Base-by-base conservation (phyloP, 352 stramenopile genomes). In the Globisporangium barbulae region DNA sequence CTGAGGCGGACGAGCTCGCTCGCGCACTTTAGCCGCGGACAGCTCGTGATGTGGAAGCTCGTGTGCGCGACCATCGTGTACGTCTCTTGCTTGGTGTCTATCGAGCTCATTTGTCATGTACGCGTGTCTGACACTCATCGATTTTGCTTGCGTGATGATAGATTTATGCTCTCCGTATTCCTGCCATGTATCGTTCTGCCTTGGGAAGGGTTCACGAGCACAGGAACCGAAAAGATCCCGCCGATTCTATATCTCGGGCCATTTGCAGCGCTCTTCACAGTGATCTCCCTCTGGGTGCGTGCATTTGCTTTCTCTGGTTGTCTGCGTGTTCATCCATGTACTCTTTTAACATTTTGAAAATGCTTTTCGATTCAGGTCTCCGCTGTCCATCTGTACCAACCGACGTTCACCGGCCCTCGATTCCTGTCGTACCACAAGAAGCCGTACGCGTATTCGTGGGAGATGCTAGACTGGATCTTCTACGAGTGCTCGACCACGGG, bases 391-490 rank as follows among this genome's bases (percentile, higher is more conserved):
- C 47, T 80, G 62, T 84, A 86, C 61, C 75, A 84, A 64, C 69
- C 76, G 10, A 79, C 76, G 25, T 81, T 88, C 31, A 80, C 84
- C 44, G 73, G 76, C 21, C 77, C 80, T 50, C 80, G 74, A n/a
- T 79, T 88, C 45, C 49, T 88, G 55, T 71, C 84, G 54, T 74
- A 85, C 53, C 76, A 81, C 22, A 78, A 76, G 61, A 73, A 73
- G 7, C 74, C 79, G 41, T 74, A 71, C n/a, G 65, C 74, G 25
- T 81, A 68, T 28, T 89, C 80, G 42, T 88, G 78, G 80, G 78
- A 88, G 39, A 84, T 88, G 59, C 56, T 89, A 30, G 80, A 88
- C 61, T 87, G 78, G 78, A 75, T 89, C 42, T 80, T 88, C 47
- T 85, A 79, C 59, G 76, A 91, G 56, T 77, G 78, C 21, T 86